A percentile compares a stretch with the other conserved stretches of the same genome.
These are phyloP conservation scores for Xerocomellus dryophilus DNA, from an alignment of 768 basidiomycete genomes.

Conservation along the genomic window DNA sequence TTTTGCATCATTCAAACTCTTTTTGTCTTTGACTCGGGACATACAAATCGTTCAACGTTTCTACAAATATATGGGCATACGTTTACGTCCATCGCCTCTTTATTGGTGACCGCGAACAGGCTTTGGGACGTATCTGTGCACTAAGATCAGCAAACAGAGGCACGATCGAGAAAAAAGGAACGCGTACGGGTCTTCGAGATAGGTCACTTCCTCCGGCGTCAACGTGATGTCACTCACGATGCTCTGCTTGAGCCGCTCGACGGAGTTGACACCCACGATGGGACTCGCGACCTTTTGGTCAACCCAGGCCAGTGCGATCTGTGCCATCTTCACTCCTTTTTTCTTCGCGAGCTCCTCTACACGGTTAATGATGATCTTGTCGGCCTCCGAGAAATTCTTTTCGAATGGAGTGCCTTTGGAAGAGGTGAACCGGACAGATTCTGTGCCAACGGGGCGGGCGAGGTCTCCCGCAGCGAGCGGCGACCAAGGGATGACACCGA, in stretches of 20 bases:
- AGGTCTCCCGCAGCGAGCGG: constrained; percentile 42
- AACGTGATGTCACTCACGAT: constrained; percentile 26
- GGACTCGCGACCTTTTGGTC: constrained; percentile 41
- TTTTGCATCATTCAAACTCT: too few species aligned
- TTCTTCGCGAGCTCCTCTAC: constrained; percentile 43
- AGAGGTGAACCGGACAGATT: constrained; percentile 22
- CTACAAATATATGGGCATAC: neutral
- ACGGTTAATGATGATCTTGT: constrained; percentile 36
- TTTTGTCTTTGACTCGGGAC: too few species aligned
- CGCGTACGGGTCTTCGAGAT: constrained; percentile 32
- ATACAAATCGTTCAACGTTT: too few species aligned
- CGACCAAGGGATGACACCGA: constrained; percentile 51
- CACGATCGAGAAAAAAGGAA: neutral
- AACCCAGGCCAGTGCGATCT: constrained; percentile 45
- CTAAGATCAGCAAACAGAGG: neutral
- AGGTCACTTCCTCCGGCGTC: constrained; percentile 29
- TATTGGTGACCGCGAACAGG: constrained; percentile 20
- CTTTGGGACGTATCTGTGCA: constrained; percentile 19
- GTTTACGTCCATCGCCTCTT: neutral
- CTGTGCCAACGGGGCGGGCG: constrained; percentile 34
- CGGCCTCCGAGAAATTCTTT: constrained; percentile 23
- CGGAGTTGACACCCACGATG: constrained; percentile 40
- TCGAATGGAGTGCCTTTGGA: constrained; percentile 25
- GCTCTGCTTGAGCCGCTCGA: constrained; percentile 30
- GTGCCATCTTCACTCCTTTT: constrained; percentile 41